A percentile compares a stretch with the other conserved stretches of the same genome.
Evolutionary conservation across 371 early-diverging fungal genomes (phyloP).

Genomic region (Rhizopus microsporus): DNA sequence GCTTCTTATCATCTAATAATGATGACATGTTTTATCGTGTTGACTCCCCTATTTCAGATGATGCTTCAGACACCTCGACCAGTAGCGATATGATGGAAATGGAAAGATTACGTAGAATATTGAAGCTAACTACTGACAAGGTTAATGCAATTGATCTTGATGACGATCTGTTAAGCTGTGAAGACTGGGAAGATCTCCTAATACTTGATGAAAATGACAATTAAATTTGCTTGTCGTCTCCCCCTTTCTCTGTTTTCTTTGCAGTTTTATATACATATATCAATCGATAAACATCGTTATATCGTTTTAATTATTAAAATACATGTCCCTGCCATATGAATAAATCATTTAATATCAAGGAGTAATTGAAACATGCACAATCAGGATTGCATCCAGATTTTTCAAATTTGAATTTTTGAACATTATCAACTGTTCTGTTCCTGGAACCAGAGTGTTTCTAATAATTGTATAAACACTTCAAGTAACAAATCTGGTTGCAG

Average conservation of each 20-base stretch:
- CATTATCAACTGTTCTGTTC: slow-evolving; percentile 2
- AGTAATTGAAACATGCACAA: slow-evolving; percentile 18
- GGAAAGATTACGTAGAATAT: too few species aligned
- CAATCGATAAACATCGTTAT: slow-evolving; percentile 14
- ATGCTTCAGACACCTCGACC: too few species aligned
- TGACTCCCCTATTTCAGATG: too few species aligned
- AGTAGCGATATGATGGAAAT: too few species aligned
- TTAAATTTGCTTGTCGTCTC: slow-evolving; percentile 12
- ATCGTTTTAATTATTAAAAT: slow-evolving; percentile 20
- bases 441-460: slow-evolving; percentile 9
- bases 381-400: slow-evolving; percentile 22
- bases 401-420: slow-evolving; percentile 20
- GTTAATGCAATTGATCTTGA: too few species aligned
- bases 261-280: slow-evolving; percentile 19
- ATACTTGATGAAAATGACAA: slow-evolving; percentile 18
- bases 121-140: too few species aligned
- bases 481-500: slow-evolving; percentile 13
- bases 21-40: too few species aligned
- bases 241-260: slow-evolving; percentile 21
- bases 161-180: slow-evolving; percentile 21
- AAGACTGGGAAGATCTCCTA: slow-evolving; percentile 22
- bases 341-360: slow-evolving; percentile 18
- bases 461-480: slow-evolving; percentile 7
- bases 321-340: slow-evolving; percentile 20
- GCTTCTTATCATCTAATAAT: too few species aligned